Evolutionary conservation across 23 red algal genomes (phyloP), one percentile per base, ranked within the genome.

Genomic region (Gracilaria vermiculophylla): DNA sequence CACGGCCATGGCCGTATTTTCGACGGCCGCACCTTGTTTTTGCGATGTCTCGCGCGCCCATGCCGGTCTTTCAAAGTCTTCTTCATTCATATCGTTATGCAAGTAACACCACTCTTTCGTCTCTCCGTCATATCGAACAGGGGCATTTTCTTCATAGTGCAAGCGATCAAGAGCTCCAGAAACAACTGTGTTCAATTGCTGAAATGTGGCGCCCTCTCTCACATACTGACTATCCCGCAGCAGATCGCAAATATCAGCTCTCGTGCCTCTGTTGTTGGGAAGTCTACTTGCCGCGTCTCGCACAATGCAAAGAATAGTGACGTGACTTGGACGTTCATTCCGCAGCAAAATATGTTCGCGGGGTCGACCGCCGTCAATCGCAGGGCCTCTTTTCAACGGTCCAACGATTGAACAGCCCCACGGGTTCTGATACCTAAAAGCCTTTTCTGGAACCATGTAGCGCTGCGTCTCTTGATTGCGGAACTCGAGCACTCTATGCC

Each of bases 261-360:
- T 65, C 27, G 86, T 95, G 3, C 93, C 93, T 3, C 87, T 69
- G 55, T 80, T 80, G 48, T 81, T 70, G 24, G 76, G 60, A 41
- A 95, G 64, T 17, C 93, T 86, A 40, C 81, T 88, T 20, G 93
- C 93, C 6, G 86, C 93, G 80, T 95, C 93, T 47, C 93, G 85
- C 27, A 95, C 93, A 41, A 95, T 78, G 32, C 93, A 95, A 48
- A 95, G 76, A 80, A 95, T 95, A 24, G 93, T 95, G 23, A 95
- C 93, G 67, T 90, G 83, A 57, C 93, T 95, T 2, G 93, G 93
- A 35, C 93, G 81, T 67, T 95, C 93, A 66, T 95, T 82, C 11
- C 83, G 72, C 77, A 95, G 80, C 86, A 95, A 74, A 67, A 78
- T 69, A 53, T 95, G 93, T 48, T 95, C 93, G 31, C 93, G 78